These are phyloP conservation scores for Lagenaria siceraria DNA, from an alignment of 306 rosid species.

Conservation along the genomic window DNA sequence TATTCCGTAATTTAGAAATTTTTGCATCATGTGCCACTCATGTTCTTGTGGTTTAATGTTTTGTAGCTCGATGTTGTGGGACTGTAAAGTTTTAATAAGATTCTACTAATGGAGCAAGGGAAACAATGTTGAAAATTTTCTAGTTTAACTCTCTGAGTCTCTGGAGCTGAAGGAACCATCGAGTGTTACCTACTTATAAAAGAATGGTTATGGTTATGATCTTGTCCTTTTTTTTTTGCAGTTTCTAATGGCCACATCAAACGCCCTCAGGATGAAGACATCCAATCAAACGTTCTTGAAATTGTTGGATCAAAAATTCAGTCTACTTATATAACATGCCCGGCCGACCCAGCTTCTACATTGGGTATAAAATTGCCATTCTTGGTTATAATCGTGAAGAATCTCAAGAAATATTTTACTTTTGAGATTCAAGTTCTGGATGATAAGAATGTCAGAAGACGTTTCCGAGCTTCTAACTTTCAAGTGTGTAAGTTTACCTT, in stretches of 20 bases:
- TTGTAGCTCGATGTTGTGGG: background rate
- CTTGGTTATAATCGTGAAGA: constrained; percentile 85
- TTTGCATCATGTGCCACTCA: background rate
- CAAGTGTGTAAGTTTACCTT: constrained; percentile 97
- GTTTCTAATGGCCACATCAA: constrained; percentile 80
- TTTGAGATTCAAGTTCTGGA: constrained; percentile 94
- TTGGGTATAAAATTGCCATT: constrained; percentile 90
- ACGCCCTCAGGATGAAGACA: constrained; percentile 95
- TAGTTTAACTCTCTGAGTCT: background rate
- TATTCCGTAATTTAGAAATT: background rate
- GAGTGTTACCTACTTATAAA: background rate
- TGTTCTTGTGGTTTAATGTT: background rate
- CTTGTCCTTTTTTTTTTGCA: constrained; percentile 20
- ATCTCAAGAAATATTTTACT: constrained; percentile 82
- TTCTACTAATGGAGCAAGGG: background rate
- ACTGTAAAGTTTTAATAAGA: background rate
- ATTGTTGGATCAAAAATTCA: constrained; percentile 83
- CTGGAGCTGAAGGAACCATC: background rate
- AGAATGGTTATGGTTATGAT: background rate
- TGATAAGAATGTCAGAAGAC: constrained; percentile 84
- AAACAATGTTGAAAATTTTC: background rate
- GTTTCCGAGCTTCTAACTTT: constrained; percentile 92
- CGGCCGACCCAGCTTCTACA: constrained; percentile 92
- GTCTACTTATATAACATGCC: constrained; percentile 88
- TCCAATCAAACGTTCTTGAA: constrained; percentile 88